Percentiles rank a stretch among this genome's conserved stretches.
phyloP scores from a whole-genome alignment of 106 monocot species.

The Dendrobium huoshanense region DNA sequence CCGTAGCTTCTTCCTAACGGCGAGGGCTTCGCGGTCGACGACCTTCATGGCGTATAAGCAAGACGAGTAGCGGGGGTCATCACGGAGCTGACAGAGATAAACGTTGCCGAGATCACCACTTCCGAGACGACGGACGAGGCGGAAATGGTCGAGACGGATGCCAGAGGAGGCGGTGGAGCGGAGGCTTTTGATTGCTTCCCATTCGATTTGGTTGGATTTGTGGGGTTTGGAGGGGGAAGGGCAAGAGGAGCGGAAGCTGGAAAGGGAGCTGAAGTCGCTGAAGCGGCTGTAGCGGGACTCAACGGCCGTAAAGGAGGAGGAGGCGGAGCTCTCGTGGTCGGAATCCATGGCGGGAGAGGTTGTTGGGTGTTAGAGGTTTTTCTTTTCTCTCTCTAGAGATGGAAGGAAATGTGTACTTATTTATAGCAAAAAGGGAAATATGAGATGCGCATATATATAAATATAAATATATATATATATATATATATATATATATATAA shows the following conservation, averaged over 20 bases:
- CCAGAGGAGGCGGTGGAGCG: slow-evolving; percentile 16
- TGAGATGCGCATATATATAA: background rate
- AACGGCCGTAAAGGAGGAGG: slow-evolving; percentile 30
- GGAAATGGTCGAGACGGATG: slow-evolving; percentile 62
- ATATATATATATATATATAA: background rate
- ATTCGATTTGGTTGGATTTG: slow-evolving; percentile 45
- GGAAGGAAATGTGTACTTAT: background rate
- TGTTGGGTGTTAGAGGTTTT: too few species aligned
- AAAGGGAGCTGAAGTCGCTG: slow-evolving; percentile 24
- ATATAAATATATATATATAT: too few species aligned
- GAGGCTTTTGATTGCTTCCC: slow-evolving; percentile 39
- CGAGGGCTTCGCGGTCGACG: slow-evolving; percentile 53
- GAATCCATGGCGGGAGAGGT: background rate
- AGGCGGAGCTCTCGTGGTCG: slow-evolving; percentile 60
- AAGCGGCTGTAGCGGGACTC: slow-evolving; percentile 37
- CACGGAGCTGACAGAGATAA: slow-evolving; percentile 48
- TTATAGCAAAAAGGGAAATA: background rate
- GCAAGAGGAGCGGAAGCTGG: slow-evolving; percentile 5
- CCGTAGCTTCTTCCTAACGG: slow-evolving; percentile 54
- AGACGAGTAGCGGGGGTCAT: slow-evolving; percentile 14
- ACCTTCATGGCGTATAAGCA: slow-evolving; percentile 70
- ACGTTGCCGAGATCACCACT: slow-evolving; percentile 72
- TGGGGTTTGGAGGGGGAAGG: slow-evolving; percentile 21
- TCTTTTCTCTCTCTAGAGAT: background rate
- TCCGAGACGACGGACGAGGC: slow-evolving; percentile 45